Evolutionary conservation across 352 stramenopile species (phyloP).

Genomic region (Globisporangium yorkense): DNA sequence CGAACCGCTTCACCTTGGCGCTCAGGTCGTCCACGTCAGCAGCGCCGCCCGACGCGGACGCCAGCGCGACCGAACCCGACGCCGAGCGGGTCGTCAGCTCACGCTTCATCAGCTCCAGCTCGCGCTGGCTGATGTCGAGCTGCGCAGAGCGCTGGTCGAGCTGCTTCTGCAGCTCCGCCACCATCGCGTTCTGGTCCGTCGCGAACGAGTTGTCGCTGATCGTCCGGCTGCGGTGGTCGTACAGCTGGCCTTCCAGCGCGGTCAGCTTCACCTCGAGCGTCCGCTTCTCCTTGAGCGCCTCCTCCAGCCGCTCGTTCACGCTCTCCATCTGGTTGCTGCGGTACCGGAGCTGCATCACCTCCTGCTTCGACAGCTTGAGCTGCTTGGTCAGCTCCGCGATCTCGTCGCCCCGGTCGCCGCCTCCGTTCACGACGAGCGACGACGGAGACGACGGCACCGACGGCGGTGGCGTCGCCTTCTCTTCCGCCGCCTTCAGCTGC

Average conservation of each 20-base stretch:
- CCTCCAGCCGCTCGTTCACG: constrained; percentile 59
- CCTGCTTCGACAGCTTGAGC: constrained; percentile 69
- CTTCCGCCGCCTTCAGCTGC: constrained; percentile 26
- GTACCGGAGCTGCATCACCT: constrained; percentile 82
- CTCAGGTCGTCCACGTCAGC: constrained; percentile 23
- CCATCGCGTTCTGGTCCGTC: constrained; percentile 27
- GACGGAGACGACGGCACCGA: constrained; percentile 9
- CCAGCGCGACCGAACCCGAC: neutral
- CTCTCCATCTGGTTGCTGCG: constrained; percentile 75
- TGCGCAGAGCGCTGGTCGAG: constrained; percentile 52
- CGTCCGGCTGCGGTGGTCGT: constrained; percentile 62
- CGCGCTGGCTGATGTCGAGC: constrained; percentile 38
- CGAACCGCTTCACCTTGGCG: constrained; percentile 44
- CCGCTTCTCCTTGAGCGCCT: constrained; percentile 73
- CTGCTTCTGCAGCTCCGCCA: constrained; percentile 48
- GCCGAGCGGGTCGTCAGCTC: constrained; percentile 9
- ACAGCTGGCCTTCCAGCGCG: constrained; percentile 67
- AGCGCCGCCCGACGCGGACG: neutral
- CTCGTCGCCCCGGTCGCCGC: constrained; percentile 23
- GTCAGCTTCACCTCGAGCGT: constrained; percentile 77
- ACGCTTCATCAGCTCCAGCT: constrained; percentile 37
- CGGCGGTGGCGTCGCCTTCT: constrained; percentile 1
- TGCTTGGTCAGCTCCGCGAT: constrained; percentile 63
- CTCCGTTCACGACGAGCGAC: constrained; percentile 13
- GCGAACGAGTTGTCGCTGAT: constrained; percentile 49